phyloP scores from a whole-genome alignment of 2,329 filamentous ascomycete genomes.

The Leptodontidium sp. region DNA sequence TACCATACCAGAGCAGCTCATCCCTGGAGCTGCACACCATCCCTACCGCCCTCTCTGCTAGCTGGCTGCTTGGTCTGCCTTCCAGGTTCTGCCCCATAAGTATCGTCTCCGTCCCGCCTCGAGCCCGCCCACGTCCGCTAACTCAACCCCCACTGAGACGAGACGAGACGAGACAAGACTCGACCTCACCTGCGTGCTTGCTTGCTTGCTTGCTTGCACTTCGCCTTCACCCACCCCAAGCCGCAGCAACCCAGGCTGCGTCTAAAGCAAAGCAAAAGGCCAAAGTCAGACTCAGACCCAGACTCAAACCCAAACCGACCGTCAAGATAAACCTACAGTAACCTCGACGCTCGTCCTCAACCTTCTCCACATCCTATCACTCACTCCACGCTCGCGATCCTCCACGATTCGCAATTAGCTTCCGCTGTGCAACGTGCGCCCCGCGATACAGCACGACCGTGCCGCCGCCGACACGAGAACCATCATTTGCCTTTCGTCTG shows the following conservation, averaged over 20 bases:
- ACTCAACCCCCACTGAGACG: conserved; percentile 16
- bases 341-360: conserved; percentile 20
- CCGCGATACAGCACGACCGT: conserved; percentile 15
- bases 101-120: conserved; percentile 10
- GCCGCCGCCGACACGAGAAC: conserved; percentile 6
- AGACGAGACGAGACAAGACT: neutral
- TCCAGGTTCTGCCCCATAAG: conserved; percentile 12
- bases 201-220: neutral
- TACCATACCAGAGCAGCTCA: neutral
- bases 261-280: neutral
- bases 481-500: neutral
- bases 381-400: conserved; percentile 1
- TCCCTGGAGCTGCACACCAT: conserved; percentile 7
- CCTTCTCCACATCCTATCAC: conserved; percentile 17
- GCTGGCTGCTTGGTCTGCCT: neutral
- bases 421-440: conserved; percentile 20
- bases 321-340: neutral
- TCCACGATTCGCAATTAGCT: conserved; percentile 20
- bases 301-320: neutral
- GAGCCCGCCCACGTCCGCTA: conserved; percentile 4
- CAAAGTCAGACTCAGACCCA: neutral
- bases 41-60: neutral
- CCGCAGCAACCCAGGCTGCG: too few species aligned
- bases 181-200: neutral
- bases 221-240: neutral